Evolutionary conservation across 192 early-diverging fungal species (phyloP), one percentile per base, ranked within the genome.

Genomic region (Coemansia sp.): DNA sequence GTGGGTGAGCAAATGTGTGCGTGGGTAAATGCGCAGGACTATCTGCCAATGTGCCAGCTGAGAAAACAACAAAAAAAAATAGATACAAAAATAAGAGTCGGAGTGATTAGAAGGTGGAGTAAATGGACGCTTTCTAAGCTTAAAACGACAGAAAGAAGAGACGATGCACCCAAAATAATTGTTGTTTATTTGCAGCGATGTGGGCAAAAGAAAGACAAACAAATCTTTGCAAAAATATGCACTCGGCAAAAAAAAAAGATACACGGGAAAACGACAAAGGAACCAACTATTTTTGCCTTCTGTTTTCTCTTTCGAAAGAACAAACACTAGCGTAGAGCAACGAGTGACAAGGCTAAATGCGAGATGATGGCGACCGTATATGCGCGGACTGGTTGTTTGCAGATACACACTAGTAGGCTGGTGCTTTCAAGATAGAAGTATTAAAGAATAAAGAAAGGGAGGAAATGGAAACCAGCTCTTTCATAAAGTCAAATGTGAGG

Each of bases 31-130:
- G 34, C 34, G 34, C 34, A 37, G 11, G 34, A 9, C 34, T 37
- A 37, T 37, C 34, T 37, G 34, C 34, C 9, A 37, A 9, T 37
- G 34, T 9, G 34, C 34, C 34, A 8, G 34, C 34, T 37, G 34
- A 21, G 9, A 23, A 48, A 53, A 58, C 10, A 52, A 41, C 9
- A 30, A 39, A 59, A 17, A 48, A 14, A 9, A 37, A 41, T 56
- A 8, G 13, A 30, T 21, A 51, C 7, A 27, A 15, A 33, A 52
- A 34, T 22, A n/a, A 33, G 11, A 37, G 34, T 37, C n/a, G 34
- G n/a, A 17, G 42, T n/a, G 3, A 44, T n/a, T 4, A 5, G 42
- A 44, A n/a, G 15, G 19, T 17, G 18, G 3, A 9, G 19, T n/a
- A 8, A 33, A 33, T 8, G 30, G 30, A 5, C 11, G 34, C 34